Evolutionary conservation across 768 basidiomycete species (phyloP), one percentile per base, ranked within the genome.

Genomic region (Xanthoconium stramineum): DNA sequence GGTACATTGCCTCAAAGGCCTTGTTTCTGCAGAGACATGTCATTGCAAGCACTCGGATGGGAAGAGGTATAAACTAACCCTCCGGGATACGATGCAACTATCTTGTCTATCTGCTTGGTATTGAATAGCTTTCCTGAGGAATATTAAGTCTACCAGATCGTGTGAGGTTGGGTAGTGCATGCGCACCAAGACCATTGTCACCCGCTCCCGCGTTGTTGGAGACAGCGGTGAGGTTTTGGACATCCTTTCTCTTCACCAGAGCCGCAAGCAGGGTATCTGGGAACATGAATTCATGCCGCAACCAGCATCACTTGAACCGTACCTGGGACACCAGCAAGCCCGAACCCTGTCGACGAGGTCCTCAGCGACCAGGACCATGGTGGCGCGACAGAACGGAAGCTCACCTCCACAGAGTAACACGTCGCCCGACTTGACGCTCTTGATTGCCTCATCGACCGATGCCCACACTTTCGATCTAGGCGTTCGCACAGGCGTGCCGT

Each of bases 11-110:
- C 72, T 94, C 93, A 55, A 95, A 94, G 56, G 83, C 80, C 75
- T 94, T 93, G 75, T 94, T 94, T 57, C 90, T 91, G 65, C 14
- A 56, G 43, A n/a, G 30, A 24, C 32, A 47, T 6, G 6, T 55
- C 32, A 17, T 48, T n/a, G n/a, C 36, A 14, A n/a, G 32, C 14
- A 17, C 15, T 13, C 14, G 12, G 11, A 17, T 28, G 47, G 35
- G 39, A 50, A 52, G 49, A 47, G 35, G 14, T 13, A 58, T 19
- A 37, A 10, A 69, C 79, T 55, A 57, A 86, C 87, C 89, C 87
- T 68, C 94, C 94, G 52, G 94, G 91, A 74, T 93, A 96, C 47
- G 91, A 93, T 9, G 90, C 86, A 62, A 97, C 83, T 69, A 96
- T 81, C 74, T 89, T 95, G 68, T 80, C 78, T 45, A 95, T 79